Evolutionary conservation across 345 rosid genomes (phyloP).

Genomic region (Zanthoxylum bungeanum): DNA sequence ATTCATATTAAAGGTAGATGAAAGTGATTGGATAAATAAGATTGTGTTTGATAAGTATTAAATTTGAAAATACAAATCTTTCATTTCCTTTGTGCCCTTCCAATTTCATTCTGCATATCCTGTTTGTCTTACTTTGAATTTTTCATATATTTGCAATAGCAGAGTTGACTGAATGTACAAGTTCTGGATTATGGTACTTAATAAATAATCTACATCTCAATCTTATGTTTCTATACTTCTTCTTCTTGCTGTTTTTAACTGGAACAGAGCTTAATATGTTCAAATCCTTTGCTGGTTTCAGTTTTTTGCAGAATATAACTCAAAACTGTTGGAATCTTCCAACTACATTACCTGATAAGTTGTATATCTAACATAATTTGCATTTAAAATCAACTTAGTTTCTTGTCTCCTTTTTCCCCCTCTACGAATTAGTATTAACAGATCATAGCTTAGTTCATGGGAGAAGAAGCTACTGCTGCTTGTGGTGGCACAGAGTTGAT

Average conservation of each 20-base stretch:
- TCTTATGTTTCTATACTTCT: not conserved
- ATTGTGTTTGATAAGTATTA: not conserved
- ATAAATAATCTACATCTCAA: not conserved
- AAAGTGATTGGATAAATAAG: not conserved
- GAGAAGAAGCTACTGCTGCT: constrained; percentile 97
- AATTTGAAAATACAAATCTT: not conserved
- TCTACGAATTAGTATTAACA: constrained; percentile 7
- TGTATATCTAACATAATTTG: not conserved
- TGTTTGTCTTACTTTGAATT: not conserved
- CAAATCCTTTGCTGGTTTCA: constrained; percentile 31
- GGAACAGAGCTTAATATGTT: constrained; percentile 13
- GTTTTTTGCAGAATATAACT: constrained; percentile 87
- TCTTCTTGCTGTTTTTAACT: not conserved
- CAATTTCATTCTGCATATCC: not conserved
- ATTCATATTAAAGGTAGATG: not conserved
- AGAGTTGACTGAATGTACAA: too few species aligned
- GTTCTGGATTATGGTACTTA: not conserved
- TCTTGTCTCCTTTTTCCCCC: constrained; percentile 3
- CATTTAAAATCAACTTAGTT: not conserved
- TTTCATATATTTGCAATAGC: not conserved
- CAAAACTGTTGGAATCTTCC: constrained; percentile 84
- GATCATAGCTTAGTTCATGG: constrained; percentile 59
- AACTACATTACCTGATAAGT: constrained; percentile 90
- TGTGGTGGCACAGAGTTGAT: constrained; percentile 68
- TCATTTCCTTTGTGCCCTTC: not conserved